Evolutionary conservation across 306 rosid species (phyloP), one percentile per base, ranked within the genome.

Genomic region (Cucurbita pepo): DNA sequence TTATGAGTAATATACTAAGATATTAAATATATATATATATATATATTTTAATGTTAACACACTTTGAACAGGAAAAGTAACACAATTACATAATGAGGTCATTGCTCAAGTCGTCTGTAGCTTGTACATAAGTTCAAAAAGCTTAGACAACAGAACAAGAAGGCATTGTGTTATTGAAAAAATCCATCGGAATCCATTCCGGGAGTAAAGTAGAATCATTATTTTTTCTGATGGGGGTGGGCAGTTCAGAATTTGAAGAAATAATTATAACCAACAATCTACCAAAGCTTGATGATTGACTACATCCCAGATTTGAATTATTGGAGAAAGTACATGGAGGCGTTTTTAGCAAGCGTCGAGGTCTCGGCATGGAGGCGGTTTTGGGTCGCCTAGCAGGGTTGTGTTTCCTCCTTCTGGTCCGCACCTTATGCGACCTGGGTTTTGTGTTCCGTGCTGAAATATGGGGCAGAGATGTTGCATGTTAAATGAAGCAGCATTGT

Each of bases 331-430:
- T 69, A 48, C 19, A 79, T 61, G 75, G 5, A 52, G 44, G 63
- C 50, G 73, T 72, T 52, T 81, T 85, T 78, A 95, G 85, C 97
- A 95, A 76, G 99, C 77, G 73, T 89, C 96, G 34, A 91, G 91
- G 74, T 95, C 96, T 12, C 99, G 92, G 89, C 97, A 91, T 8
- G 96, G 97, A 72, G 97, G 95, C 7, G 95, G 95, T 67, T 80
- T 85, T 3, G 99, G 97, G 56, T 88, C 89, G 37, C 92, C 11
- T 18, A 91, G 81, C 80, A 95, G 83, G 9, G 92, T 86, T 19
- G 95, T 89, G 54, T 95, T 95, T 79, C 99, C 99, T 67, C 99
- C 99, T 88, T 89, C 99, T 48, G 99, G 99, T 79, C 97, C 99
- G 43, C 92, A 3, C 79, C 0, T 88, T n/a, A 82, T 88, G 37